These are phyloP conservation scores for Dioscorea zingiberensis DNA, from an alignment of 106 monocot species.

Conservation along the genomic window DNA sequence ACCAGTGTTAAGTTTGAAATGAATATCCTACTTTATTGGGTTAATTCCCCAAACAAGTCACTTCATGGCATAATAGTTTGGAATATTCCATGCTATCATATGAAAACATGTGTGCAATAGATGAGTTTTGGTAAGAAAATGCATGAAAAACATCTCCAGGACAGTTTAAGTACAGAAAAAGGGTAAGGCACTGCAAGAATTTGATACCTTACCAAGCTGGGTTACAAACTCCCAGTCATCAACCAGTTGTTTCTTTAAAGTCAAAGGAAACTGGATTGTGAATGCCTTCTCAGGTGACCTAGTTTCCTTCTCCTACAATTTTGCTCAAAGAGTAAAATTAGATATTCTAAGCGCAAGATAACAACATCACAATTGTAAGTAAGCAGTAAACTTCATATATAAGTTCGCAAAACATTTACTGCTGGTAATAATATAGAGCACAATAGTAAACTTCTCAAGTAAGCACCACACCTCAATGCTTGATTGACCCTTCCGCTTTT, in stretches of 20 bases:
- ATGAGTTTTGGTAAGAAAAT: neutral
- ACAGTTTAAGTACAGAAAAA: neutral
- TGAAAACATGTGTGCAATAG: neutral
- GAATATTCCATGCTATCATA: too few species aligned
- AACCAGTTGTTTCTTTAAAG: constrained; percentile 85
- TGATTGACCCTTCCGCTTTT: constrained; percentile 61
- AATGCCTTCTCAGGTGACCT: constrained; percentile 53
- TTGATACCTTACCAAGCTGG: constrained; percentile 89
- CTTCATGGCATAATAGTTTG: too few species aligned
- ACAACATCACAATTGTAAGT: too few species aligned
- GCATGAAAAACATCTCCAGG: neutral
- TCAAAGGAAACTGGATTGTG: constrained; percentile 63
- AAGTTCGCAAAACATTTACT: too few species aligned
- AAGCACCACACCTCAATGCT: constrained; percentile 37
- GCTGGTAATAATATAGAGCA: too few species aligned
- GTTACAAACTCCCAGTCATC: constrained; percentile 94
- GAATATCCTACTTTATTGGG: too few species aligned
- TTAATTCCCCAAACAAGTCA: too few species aligned
- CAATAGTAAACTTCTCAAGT: too few species aligned
- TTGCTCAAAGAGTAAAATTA: too few species aligned
- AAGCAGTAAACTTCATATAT: too few species aligned
- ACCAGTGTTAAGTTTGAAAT: too few species aligned
- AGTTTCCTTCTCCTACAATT: constrained; percentile 53
- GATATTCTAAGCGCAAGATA: too few species aligned
- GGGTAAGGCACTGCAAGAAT: neutral